Percentiles rank a stretch among this genome's conserved stretches.
Evolutionary conservation across 2,329 filamentous ascomycete species (phyloP).

Genomic region (Ceratocystis eucalypticola): DNA sequence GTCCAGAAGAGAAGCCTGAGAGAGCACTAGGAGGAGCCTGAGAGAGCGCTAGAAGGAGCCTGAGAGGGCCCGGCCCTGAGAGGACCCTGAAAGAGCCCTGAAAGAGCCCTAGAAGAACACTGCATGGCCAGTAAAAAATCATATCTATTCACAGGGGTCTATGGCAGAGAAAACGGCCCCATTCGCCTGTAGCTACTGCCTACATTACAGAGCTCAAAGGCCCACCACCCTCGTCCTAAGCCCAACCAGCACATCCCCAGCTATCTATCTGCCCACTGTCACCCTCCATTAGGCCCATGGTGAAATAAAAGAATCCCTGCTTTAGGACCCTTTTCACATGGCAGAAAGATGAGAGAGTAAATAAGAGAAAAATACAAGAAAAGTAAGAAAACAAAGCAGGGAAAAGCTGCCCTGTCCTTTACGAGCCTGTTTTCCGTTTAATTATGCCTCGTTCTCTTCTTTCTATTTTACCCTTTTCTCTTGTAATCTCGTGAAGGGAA

Average conservation of each 20-base stretch:
- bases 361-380: not conserved
- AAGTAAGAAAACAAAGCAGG: not conserved
- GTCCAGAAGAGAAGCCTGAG: too few species aligned
- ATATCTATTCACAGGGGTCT: too few species aligned
- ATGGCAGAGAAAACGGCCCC: too few species aligned
- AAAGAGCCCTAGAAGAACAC: too few species aligned
- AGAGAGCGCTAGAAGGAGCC: too few species aligned
- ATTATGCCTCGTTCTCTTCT: not conserved
- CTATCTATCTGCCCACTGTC: not conserved
- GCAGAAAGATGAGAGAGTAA: not conserved
- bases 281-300: constrained; percentile 1
- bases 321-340: constrained; percentile 6
- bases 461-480: not conserved
- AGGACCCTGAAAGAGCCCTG: too few species aligned
- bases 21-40: too few species aligned
- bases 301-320: not conserved
- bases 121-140: too few species aligned
- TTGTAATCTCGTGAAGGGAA: not conserved
- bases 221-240: not conserved
- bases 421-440: not conserved
- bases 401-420: too few species aligned
- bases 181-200: not conserved
- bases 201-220: not conserved
- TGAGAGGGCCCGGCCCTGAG: too few species aligned
- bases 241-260: not conserved